Evolutionary conservation across 1,284 basidiomycete genomes (phyloP).

Genomic region (Cystobasidium slooffiae): DNA sequence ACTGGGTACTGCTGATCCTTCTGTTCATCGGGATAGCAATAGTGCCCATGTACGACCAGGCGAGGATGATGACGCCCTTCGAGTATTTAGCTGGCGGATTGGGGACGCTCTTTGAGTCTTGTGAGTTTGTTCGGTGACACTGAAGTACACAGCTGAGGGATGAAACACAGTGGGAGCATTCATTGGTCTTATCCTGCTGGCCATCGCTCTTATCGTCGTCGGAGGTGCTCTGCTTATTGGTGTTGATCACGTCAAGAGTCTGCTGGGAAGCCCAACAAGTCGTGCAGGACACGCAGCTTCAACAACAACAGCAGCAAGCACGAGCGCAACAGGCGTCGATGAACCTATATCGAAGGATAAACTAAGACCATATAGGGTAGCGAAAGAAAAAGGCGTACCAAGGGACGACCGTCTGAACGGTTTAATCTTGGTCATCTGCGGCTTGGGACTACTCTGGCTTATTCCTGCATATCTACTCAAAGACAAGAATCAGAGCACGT

Average conservation of each 20-base stretch:
- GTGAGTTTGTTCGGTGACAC: conserved; percentile 11
- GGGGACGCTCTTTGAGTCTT: conserved; percentile 23
- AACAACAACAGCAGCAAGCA: conserved; percentile 4
- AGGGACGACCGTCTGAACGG: conserved; percentile 32
- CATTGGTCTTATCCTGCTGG: conserved; percentile 35
- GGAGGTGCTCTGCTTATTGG: conserved; percentile 35
- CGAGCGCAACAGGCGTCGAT: not conserved
- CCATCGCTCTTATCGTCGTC: conserved; percentile 37
- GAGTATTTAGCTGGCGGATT: conserved; percentile 31
- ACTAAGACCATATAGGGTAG: conserved; percentile 29
- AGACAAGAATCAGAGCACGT: not conserved
- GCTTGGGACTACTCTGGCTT: conserved; percentile 26
- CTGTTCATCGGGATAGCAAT: conserved; percentile 40
- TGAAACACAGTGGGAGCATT: conserved; percentile 27
- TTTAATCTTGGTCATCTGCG: conserved; percentile 32
- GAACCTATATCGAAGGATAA: not conserved
- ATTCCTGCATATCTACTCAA: conserved; percentile 28
- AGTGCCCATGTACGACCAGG: conserved; percentile 22
- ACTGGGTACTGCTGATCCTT: conserved; percentile 40
- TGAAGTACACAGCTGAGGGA: not conserved
- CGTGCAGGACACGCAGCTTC: not conserved
- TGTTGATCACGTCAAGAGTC: conserved; percentile 27
- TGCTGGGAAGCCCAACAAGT: not conserved
- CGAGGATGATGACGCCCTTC: conserved; percentile 35
- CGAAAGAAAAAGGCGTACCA: conserved; percentile 14